A percentile compares a stretch with the other conserved stretches of the same genome.
These are phyloP conservation scores for Botrytis porri DNA, from an alignment of 2,329 filamentous ascomycete species.

Conservation along the genomic window DNA sequence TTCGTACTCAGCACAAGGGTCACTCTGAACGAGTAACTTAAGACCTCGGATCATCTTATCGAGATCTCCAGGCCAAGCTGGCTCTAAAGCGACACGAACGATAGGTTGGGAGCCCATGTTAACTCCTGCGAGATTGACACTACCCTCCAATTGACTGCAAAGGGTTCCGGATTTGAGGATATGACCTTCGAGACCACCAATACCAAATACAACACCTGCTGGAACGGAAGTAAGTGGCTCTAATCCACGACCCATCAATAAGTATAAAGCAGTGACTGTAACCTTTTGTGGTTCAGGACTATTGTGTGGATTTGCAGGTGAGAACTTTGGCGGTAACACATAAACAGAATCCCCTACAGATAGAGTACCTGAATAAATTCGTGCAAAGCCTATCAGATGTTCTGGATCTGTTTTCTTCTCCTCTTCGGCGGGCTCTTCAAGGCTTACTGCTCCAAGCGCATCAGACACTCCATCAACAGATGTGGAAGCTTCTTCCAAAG, in stretches of 20 bases:
- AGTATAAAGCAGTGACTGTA: constrained; percentile 82
- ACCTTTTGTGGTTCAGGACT: constrained; percentile 75
- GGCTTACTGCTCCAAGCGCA: constrained; percentile 57
- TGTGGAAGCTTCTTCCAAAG: constrained; percentile 39
- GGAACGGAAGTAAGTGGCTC: constrained; percentile 82
- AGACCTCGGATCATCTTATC: constrained; percentile 93
- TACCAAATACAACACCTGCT: constrained; percentile 92
- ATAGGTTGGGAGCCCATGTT: constrained; percentile 81
- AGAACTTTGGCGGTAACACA: constrained; percentile 90
- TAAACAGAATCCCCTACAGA: constrained; percentile 89
- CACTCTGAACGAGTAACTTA: constrained; percentile 84
- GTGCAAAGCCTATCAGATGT: constrained; percentile 89
- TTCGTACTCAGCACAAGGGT: constrained; percentile 94
- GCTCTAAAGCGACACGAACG: constrained; percentile 93
- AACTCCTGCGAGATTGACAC: constrained; percentile 87
- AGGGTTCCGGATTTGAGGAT: constrained; percentile 95
- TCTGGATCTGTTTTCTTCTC: constrained; percentile 70
- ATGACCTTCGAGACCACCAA: constrained; percentile 85
- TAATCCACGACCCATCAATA: constrained; percentile 90
- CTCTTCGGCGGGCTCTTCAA: constrained; percentile 53
- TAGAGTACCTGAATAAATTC: constrained; percentile 87
- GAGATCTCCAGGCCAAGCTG: constrained; percentile 82
- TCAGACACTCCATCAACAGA: constrained; percentile 49
- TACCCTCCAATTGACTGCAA: constrained; percentile 81
- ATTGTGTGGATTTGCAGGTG: constrained; percentile 71